A percentile compares a stretch with the other conserved stretches of the same genome.
These are phyloP conservation scores for Geum urbanum DNA, from an alignment of 306 rosid species.

Conservation along the genomic window DNA sequence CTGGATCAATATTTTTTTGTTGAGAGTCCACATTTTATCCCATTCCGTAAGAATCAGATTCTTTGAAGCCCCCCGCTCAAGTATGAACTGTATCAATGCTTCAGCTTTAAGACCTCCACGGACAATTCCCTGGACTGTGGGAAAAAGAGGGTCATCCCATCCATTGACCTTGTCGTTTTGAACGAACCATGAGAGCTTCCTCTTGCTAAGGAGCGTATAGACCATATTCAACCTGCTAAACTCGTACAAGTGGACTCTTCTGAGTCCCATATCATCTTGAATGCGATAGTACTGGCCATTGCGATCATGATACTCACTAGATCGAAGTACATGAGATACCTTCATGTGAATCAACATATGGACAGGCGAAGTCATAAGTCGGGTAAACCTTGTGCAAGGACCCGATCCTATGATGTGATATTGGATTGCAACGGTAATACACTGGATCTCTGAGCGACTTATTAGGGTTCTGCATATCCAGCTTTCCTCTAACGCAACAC, in stretches of 20 bases:
- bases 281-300: conserved; percentile 76
- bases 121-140: conserved; percentile 91
- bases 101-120: conserved; percentile 86
- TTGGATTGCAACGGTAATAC: conserved; percentile 84
- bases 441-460: conserved; percentile 92
- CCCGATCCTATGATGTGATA: conserved; percentile 87
- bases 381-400: conserved; percentile 80
- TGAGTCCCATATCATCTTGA: conserved; percentile 76
- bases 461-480: conserved; percentile 93
- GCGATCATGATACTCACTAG: conserved; percentile 94
- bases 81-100: conserved; percentile 80
- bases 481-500: conserved; percentile 82
- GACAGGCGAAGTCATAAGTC: conserved; percentile 91
- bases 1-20: conserved; percentile 95
- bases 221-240: conserved; percentile 88
- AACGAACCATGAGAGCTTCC: too few species aligned
- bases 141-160: conserved; percentile 96
- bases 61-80: conserved; percentile 95
- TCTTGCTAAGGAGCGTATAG: conserved; percentile 90
- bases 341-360: conserved; percentile 75
- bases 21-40: conserved; percentile 75
- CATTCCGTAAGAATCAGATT: conserved; percentile 97
- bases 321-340: conserved; percentile 88
- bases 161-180: conserved; percentile 87
- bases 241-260: conserved; percentile 70